These are phyloP conservation scores for Firmiana major DNA, from an alignment of 345 rosid species.

Conservation along the genomic window DNA sequence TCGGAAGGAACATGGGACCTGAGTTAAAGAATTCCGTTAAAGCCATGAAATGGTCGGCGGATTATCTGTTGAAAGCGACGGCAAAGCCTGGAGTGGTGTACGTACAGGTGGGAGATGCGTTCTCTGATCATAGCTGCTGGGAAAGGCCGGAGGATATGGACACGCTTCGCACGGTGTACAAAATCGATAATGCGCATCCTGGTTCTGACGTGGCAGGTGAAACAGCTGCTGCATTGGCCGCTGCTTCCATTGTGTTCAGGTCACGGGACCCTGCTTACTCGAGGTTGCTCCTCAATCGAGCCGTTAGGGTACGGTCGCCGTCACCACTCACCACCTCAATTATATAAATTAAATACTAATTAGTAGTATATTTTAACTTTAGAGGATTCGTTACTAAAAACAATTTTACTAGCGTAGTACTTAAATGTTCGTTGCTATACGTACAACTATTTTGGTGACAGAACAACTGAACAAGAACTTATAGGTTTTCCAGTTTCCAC, in stretches of 20 bases:
- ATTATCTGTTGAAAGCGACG: conserved; percentile 84
- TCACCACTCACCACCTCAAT: conserved; percentile 3
- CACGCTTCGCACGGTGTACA: conserved; percentile 73
- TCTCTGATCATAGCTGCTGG: conserved; percentile 88
- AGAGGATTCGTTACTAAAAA: background rate
- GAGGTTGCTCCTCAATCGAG: conserved; percentile 60
- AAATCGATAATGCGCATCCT: conserved; percentile 65
- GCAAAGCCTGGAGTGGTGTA: conserved; percentile 57
- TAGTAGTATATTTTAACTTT: background rate
- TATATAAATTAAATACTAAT: background rate
- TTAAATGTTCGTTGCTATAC: too few species aligned
- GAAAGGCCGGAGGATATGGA: conserved; percentile 98
- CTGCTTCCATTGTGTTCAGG: conserved; percentile 88
- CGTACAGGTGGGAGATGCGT: conserved; percentile 87
- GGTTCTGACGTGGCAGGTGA: conserved; percentile 98
- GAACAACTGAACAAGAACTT: too few species aligned
- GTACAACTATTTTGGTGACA: too few species aligned
- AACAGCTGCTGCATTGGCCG: conserved; percentile 95
- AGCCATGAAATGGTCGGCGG: conserved; percentile 81
- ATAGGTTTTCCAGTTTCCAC: too few species aligned
- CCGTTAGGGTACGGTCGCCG: conserved; percentile 53
- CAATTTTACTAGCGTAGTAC: too few species aligned
- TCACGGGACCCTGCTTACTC: conserved; percentile 85
- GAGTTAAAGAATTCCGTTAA: conserved; percentile 64
- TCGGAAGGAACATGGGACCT: conserved; percentile 77